Evolutionary conservation across 2,329 filamentous ascomycete genomes (phyloP).

Genomic region (Xylariales sp.): DNA sequence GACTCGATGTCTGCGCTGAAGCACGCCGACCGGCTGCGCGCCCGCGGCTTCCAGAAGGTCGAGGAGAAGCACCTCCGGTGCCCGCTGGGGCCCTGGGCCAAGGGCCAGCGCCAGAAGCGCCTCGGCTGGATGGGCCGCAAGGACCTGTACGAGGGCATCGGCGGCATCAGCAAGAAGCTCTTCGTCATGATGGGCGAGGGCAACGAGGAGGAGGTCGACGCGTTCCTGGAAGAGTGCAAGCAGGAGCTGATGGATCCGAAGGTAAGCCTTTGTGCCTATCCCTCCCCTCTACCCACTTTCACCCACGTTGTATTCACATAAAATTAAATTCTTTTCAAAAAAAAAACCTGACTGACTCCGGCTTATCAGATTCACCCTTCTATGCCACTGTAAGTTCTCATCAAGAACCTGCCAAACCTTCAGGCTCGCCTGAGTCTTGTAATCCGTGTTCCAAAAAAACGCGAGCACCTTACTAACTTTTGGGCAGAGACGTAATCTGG

Average conservation of each 20-base stretch:
- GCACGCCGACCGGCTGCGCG: slow-evolving; percentile 13
- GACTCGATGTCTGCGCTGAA: slow-evolving; percentile 9
- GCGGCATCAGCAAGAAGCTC: slow-evolving; percentile 18
- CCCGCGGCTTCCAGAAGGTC: slow-evolving; percentile 15
- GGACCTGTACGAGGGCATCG: slow-evolving; percentile 16
- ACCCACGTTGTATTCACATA: no score
- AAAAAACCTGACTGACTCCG: no score
- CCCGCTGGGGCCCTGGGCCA: slow-evolving; percentile 10
- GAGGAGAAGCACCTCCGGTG: slow-evolving; percentile 11
- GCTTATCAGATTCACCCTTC: slow-evolving; percentile 12
- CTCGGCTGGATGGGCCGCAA: slow-evolving; percentile 16
- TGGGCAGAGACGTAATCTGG: slow-evolving; percentile 11
- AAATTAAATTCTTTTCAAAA: no score
- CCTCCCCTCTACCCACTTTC: no score
- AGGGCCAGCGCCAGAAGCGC: slow-evolving; percentile 5
- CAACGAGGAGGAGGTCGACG: slow-evolving; percentile 8
- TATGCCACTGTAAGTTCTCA: slow-evolving; percentile 13
- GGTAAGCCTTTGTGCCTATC: no score
- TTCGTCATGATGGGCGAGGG: slow-evolving; percentile 21
- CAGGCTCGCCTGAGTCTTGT: background rate
- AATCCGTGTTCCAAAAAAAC: no score
- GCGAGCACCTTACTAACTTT: no score
- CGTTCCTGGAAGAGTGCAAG: slow-evolving; percentile 10
- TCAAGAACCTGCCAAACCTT: no score
- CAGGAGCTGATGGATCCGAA: slow-evolving; percentile 10